phyloP scores from a whole-genome alignment of 2,329 filamentous ascomycete genomes.

The Biscogniauxia sp. region DNA sequence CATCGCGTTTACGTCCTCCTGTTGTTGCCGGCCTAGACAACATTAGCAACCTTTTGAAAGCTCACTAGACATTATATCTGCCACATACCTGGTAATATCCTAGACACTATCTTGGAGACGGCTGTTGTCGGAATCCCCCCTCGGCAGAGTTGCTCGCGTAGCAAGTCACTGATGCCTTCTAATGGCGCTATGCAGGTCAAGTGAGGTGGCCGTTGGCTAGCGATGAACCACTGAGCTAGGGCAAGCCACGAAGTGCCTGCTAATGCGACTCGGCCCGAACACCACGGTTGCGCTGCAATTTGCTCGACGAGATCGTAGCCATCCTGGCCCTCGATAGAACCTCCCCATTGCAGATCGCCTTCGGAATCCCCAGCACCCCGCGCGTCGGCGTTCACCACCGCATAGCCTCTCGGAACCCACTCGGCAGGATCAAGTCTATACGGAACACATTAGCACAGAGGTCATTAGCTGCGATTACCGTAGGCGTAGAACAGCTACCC shows the following conservation, averaged over 20 bases:
- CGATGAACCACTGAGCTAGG: slow-evolving; percentile 27
- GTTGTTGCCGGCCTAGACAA: not conserved
- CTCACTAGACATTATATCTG: slow-evolving; percentile 13
- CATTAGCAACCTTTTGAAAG: slow-evolving; percentile 2
- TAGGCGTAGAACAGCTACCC: not conserved
- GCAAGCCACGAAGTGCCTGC: slow-evolving; percentile 27
- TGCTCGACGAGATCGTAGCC: slow-evolving; percentile 27
- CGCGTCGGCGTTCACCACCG: slow-evolving; percentile 25
- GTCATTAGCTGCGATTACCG: not conserved
- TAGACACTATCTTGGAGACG: not conserved
- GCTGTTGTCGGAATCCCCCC: slow-evolving; percentile 10
- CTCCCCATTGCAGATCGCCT: slow-evolving; percentile 20
- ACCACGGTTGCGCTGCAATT: slow-evolving; percentile 23
- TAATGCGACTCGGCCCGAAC: slow-evolving; percentile 22
- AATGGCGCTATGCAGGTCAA: slow-evolving; percentile 20
- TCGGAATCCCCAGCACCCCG: slow-evolving; percentile 22
- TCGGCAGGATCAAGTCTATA: slow-evolving; percentile 21
- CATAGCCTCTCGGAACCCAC: slow-evolving; percentile 25
- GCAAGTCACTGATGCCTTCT: slow-evolving; percentile 22
- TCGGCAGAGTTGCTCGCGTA: slow-evolving; percentile 24
- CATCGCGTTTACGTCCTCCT: slow-evolving; percentile 4
- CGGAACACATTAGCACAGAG: not conserved
- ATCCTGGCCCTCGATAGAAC: slow-evolving; percentile 24
- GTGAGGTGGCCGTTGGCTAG: slow-evolving; percentile 12
- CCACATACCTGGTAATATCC: not conserved